Conservation (phyloP, 2,329 filamentous ascomycete genomes). For the Bisporella sp. region DNA sequence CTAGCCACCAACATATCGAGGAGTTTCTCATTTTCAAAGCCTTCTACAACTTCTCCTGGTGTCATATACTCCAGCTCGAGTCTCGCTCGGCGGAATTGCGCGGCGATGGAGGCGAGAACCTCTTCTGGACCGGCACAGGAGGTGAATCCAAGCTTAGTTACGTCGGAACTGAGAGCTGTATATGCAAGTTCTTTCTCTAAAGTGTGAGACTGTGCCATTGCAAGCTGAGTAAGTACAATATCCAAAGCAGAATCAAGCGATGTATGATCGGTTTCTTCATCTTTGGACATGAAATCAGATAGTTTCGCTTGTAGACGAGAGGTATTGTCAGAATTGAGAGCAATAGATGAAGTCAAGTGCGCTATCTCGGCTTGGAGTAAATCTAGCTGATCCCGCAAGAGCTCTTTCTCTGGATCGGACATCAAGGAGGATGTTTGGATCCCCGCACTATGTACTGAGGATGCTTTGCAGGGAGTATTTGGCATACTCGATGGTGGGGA, state of each 20-base stretch:
- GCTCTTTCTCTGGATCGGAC: conserved; percentile 18
- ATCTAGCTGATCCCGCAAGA: conserved; percentile 14
- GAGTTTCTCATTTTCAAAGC: conserved; percentile 40
- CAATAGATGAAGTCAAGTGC: conserved; percentile 11
- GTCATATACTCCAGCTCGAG: conserved; percentile 56
- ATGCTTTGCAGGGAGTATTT: conserved; percentile 21
- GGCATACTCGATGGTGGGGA: conserved; percentile 25
- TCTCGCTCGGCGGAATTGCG: conserved; percentile 48
- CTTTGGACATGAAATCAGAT: conserved; percentile 17
- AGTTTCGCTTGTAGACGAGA: conserved; percentile 22
- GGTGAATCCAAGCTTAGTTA: conserved; percentile 46
- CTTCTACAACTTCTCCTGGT: conserved; percentile 49
- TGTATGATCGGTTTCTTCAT: conserved; percentile 18
- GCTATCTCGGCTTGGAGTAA: background rate
- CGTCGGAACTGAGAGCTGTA: conserved; percentile 38
- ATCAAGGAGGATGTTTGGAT: conserved; percentile 16
- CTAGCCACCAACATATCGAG: conserved; percentile 46
- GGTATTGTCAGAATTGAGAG: conserved; percentile 20
- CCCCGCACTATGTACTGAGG: conserved; percentile 10
- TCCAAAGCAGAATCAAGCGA: conserved; percentile 25
- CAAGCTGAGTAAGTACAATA: conserved; percentile 24
- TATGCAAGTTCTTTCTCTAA: conserved; percentile 37
- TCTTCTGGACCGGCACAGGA: conserved; percentile 33
- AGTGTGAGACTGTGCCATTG: conserved; percentile 22
- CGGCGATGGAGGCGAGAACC: conserved; percentile 36